Evolutionary conservation across 208 protist genomes (phyloP).

Genomic region (Lotmaria passim): DNA sequence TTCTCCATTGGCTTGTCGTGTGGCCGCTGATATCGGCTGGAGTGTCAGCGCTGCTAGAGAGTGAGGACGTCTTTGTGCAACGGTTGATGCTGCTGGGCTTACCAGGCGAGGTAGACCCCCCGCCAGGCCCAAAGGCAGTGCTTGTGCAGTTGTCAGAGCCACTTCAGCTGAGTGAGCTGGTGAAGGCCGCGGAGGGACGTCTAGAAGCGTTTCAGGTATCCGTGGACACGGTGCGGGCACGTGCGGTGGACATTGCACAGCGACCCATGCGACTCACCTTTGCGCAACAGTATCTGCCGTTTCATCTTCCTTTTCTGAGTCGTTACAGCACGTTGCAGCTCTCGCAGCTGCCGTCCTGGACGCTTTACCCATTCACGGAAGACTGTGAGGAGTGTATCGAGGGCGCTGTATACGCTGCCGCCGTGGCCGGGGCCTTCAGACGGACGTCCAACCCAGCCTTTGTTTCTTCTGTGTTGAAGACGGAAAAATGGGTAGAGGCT

Average conservation of each 20-base stretch:
- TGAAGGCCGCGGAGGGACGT: background rate
- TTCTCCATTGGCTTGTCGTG: slow-evolving; percentile 9
- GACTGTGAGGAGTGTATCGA: slow-evolving; percentile 21
- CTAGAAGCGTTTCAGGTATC: too few species aligned
- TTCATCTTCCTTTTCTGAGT: background rate
- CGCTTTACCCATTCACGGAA: slow-evolving; percentile 16
- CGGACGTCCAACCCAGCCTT: background rate
- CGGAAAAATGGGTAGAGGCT: background rate
- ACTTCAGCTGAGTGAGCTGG: background rate
- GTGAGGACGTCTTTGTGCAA: slow-evolving; percentile 19
- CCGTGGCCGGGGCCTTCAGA: background rate
- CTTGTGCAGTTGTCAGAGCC: background rate
- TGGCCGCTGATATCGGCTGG: background rate
- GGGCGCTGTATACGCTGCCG: background rate
- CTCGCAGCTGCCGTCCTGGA: slow-evolving; percentile 32
- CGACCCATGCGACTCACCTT: background rate
- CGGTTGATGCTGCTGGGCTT: slow-evolving; percentile 11
- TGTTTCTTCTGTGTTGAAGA: background rate
- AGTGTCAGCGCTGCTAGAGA: slow-evolving; percentile 12
- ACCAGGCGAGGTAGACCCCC: slow-evolving; percentile 7
- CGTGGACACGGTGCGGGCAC: background rate
- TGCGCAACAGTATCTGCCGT: background rate
- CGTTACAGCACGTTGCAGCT: background rate
- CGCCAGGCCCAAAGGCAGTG: background rate
- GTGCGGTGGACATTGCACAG: background rate